Percentiles rank a stretch among this genome's conserved stretches.
These are phyloP conservation scores for Daphne laureola DNA, from an alignment of 441 rosid genomes.

Conservation along the genomic window DNA sequence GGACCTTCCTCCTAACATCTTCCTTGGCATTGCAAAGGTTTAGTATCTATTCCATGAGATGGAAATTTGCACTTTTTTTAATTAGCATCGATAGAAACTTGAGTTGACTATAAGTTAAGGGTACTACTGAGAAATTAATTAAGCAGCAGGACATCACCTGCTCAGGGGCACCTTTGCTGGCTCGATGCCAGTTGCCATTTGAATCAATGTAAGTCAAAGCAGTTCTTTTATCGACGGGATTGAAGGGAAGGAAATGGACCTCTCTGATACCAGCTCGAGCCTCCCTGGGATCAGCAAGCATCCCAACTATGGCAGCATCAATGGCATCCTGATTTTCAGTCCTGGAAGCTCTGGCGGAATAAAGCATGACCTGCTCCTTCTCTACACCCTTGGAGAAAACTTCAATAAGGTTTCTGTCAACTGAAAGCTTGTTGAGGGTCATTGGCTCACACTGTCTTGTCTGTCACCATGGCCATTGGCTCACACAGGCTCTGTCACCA, in stretches of 20 bases:
- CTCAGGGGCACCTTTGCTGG: slow-evolving; percentile 96
- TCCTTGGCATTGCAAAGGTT: slow-evolving; percentile 61
- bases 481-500: slow-evolving; percentile 79
- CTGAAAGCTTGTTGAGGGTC: slow-evolving; percentile 68
- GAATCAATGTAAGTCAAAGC: slow-evolving; percentile 76
- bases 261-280: slow-evolving; percentile 76
- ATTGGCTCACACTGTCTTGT: slow-evolving; percentile 67
- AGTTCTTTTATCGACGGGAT: slow-evolving; percentile 84
- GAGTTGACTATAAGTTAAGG: background rate
- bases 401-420: slow-evolving; percentile 67
- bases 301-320: slow-evolving; percentile 95
- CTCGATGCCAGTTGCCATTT: slow-evolving; percentile 71
- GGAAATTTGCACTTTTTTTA: slow-evolving; percentile 1
- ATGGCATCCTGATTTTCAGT: slow-evolving; percentile 96
- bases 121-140: background rate
- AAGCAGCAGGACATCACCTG: slow-evolving; percentile 34
- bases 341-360: slow-evolving; percentile 92
- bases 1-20: slow-evolving; percentile 61
- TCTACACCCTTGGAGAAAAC: slow-evolving; percentile 76
- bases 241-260: slow-evolving; percentile 78
- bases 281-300: slow-evolving; percentile 96
- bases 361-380: slow-evolving; percentile 68
- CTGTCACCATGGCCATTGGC: slow-evolving; percentile 95
- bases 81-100: background rate
- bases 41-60: slow-evolving; percentile 36